A percentile compares a stretch with the other conserved stretches of the same genome.
These are phyloP conservation scores for Epichloe sylvatica DNA, from an alignment of 2,329 filamentous ascomycete genomes.

Conservation along the genomic window DNA sequence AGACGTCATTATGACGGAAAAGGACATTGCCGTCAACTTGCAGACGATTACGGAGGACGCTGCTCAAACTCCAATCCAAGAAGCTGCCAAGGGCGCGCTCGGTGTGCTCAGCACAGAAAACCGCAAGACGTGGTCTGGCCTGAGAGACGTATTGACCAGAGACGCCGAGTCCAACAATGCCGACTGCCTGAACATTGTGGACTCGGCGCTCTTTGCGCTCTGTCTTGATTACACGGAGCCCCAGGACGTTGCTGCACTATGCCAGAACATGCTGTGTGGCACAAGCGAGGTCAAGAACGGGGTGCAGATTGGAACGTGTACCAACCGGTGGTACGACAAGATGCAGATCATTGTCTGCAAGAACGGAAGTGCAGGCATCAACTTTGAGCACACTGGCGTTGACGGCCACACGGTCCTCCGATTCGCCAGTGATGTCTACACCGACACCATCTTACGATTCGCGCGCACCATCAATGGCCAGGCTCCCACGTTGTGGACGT, in stretches of 20 bases:
- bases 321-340: constrained; percentile 98
- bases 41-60: constrained; percentile 89
- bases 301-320: constrained; percentile 93
- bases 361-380: constrained; percentile 96
- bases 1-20: constrained; percentile 93
- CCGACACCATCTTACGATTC: constrained; percentile 91
- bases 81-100: constrained; percentile 86
- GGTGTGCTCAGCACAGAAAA: constrained; percentile 95
- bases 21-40: constrained; percentile 80
- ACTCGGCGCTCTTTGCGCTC: constrained; percentile 82
- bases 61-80: constrained; percentile 74
- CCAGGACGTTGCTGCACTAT: constrained; percentile 65
- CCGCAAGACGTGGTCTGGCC: constrained; percentile 84
- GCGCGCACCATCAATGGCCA: constrained; percentile 90
- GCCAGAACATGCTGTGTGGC: constrained; percentile 96
- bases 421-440: constrained; percentile 93
- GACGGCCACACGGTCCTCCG: constrained; percentile 94
- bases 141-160: constrained; percentile 74
- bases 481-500: constrained; percentile 83
- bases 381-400: constrained; percentile 96
- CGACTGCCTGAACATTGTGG: constrained; percentile 88
- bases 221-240: constrained; percentile 91
- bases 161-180: constrained; percentile 88
- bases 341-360: constrained; percentile 98
- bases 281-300: constrained; percentile 84